Evolutionary conservation across 1,284 basidiomycete species (phyloP), one percentile per base, ranked within the genome.

Genomic region (Rhizoctonia solani): DNA sequence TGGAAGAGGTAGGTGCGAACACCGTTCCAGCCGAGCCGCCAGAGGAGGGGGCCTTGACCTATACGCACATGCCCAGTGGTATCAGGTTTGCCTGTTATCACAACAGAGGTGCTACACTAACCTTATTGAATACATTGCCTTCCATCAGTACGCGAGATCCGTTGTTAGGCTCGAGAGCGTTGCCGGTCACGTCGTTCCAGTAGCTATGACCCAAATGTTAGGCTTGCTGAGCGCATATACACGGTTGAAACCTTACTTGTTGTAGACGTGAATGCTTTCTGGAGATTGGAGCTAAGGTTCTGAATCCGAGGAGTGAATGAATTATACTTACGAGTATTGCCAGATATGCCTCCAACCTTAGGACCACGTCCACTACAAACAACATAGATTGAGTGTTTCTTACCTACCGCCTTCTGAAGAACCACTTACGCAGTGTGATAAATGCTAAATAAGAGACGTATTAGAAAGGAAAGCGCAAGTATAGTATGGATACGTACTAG

Each of bases 71-170:
- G 9, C 37, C 16, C 37, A 39, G 16, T 46, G 9, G 21, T 9
- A 21, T 5, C 13, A 46, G n/a, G 44, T 46, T 14, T 9, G 8
- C 11, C 6, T 6, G 5, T 11, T 46, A 11, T 9, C 19, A 6
- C 8, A n/a, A n/a, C n/a, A n/a, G n/a, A n/a, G n/a, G n/a, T n/a
- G n/a, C 8, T 9, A 21, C 13, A 30, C 41, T 9, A 19, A 66
- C 65, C n/a, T 50, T 19, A 42, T 47, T 66, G 53, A 66, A 55
- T n/a, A 44, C 37, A 34, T 67, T 67, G 25, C 66, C 66, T 27
- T 66, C 65, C 27, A 49, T 23, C 23, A 66, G 23, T n/a, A 42
- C 52, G 16, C 47, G 30, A 1, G 52, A 19, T 13, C 65, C 53
- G 11, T 21, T 8, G 19, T 23, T 53, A 16, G 65, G 13, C 23